Evolutionary conservation across 225 moss, liverwort and hornwort genomes (phyloP), one percentile per base, ranked within the genome.

Genomic region (Climacium dendroides): DNA sequence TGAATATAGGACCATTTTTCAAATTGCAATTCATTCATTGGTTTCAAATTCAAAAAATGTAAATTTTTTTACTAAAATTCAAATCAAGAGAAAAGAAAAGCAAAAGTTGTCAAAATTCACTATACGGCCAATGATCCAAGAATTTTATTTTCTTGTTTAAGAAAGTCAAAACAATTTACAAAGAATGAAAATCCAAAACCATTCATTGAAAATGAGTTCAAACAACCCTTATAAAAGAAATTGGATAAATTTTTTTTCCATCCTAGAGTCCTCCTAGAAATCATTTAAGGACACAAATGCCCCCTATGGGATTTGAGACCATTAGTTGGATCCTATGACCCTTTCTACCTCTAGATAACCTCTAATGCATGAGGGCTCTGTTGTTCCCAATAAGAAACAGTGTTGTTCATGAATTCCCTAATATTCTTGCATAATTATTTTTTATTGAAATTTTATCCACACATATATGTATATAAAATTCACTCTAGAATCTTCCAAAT

Each of bases 241-340:
- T 23, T 37, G 13, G 4, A 37, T 23, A 1, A 67, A 67, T 3
- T 66, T 20, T n/a, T n/a, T 66, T 66, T n/a, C 11, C 5, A 66
- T 37, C 4, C 11, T 66, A n/a, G 5, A 65, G 65, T 35, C 35
- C 10, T 10, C 4, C 3, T 1, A 22, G 0, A 67, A 67, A 66
- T 66, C 20, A 66, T 65, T 8, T 9, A 34, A 15, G 5, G 10
- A 60, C 14, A 29, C 28, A 11, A 60, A 60, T 29, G 2, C 3
- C 29, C 14, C 29, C 29, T 14, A 6, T 14, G 5, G 14, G 13
- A 0, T 35, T 64, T 35, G 3, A 5, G 19, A 10, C 0, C 19
- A 65, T 65, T 19, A 2, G 1, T 3, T 0, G 9, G 1, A 65
- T 10, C 35, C 9, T 19, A 10, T 34, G 10, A 32, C 0, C 2